phyloP scores from a whole-genome alignment of 441 rosid species.

The Eutrema salsugineum region DNA sequence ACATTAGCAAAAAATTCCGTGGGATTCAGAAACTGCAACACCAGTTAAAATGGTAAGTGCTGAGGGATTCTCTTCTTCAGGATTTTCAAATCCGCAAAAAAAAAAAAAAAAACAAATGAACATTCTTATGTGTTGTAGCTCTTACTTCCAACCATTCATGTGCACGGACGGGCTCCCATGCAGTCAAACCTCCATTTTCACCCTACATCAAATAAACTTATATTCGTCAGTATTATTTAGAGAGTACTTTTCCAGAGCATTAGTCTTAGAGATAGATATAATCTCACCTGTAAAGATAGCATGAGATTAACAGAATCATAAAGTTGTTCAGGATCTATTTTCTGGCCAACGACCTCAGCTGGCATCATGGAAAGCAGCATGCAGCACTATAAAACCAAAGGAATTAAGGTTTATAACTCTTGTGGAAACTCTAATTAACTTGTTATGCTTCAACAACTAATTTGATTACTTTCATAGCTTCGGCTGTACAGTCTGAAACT shows the following conservation, averaged over 20 bases:
- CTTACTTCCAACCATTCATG: conserved; percentile 56
- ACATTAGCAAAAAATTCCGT: conserved; percentile 33
- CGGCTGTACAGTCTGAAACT: conserved; percentile 66
- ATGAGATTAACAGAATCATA: conserved; percentile 64
- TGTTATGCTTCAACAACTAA: neutral
- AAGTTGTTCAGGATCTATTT: conserved; percentile 45
- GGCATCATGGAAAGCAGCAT: conserved; percentile 65
- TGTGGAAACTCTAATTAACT: neutral
- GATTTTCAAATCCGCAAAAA: neutral
- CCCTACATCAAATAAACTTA: conserved; percentile 10
- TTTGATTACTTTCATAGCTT: conserved; percentile 46
- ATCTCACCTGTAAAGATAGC: conserved; percentile 53
- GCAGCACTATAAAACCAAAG: conserved; percentile 50
- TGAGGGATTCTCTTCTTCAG: neutral
- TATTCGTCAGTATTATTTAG: neutral
- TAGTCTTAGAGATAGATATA: neutral
- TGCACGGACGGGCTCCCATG: conserved; percentile 68
- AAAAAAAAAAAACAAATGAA: neutral
- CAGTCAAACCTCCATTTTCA: conserved; percentile 41
- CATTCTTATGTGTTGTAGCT: neutral
- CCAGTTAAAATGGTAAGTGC: neutral
- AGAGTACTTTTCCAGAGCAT: too few relatives aligned
- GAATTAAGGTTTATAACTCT: neutral
- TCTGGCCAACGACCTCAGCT: conserved; percentile 60
- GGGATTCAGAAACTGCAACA: conserved; percentile 30